A percentile compares a stretch with the other conserved stretches of the same genome.
Conservation (phyloP, 1,284 basidiomycete genomes). For the Veloboletus limbatus region DNA sequence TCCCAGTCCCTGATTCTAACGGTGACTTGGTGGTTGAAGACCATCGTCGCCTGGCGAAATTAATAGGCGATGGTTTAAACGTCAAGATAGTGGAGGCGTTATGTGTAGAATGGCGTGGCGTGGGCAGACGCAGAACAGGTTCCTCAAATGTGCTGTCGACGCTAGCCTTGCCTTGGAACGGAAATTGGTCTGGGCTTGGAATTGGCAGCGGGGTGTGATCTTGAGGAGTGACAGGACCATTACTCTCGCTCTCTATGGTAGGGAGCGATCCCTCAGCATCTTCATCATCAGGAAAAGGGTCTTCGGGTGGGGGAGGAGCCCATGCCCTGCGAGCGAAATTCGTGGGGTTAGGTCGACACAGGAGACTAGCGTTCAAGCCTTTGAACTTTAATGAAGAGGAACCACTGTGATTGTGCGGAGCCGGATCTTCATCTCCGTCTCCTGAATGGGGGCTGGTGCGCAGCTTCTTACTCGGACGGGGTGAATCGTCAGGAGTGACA, state of each 20-base stretch:
- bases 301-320: constrained; percentile 32
- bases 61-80: constrained; percentile 52
- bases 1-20: constrained; percentile 29
- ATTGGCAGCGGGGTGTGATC: constrained; percentile 36
- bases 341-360: constrained; percentile 35
- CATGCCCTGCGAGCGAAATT: constrained; percentile 39
- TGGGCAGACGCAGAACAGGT: constrained; percentile 20
- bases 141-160: constrained; percentile 26
- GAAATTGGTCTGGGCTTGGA: constrained; percentile 30
- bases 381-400: constrained; percentile 31
- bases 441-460: constrained; percentile 18
- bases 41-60: constrained; percentile 54
- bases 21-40: constrained; percentile 37
- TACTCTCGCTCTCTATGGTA: constrained; percentile 44
- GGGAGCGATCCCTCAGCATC: constrained; percentile 41
- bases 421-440: constrained; percentile 31
- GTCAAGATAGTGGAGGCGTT: constrained; percentile 33
- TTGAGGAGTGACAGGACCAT: constrained; percentile 51
- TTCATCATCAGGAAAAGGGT: constrained; percentile 32
- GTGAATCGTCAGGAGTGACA: constrained; percentile 22
- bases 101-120: constrained; percentile 20
- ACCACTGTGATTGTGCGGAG: constrained; percentile 28
- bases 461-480: constrained; percentile 28
- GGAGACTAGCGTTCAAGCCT: constrained; percentile 32
- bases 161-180: constrained; percentile 19